Base-by-base conservation (phyloP, 768 basidiomycete species). In the Strobilomyces confusus region DNA sequence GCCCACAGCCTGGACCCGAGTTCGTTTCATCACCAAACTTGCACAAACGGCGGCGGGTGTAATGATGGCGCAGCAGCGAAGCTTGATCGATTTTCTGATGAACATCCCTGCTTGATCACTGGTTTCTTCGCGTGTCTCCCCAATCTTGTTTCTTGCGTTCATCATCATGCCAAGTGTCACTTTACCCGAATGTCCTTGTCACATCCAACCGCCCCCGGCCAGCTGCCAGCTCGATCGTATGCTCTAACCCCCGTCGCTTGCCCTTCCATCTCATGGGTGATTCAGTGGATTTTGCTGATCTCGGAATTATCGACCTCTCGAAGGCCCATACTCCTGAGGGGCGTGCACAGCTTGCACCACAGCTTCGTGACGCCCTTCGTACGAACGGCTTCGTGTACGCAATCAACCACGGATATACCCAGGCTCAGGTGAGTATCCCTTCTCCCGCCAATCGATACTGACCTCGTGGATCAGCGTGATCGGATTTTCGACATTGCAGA, bases 301-400 rank as follows among this genome's bases (percentile, higher is more conserved):
- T 85, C 5, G 69, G 77, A 0, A 69, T 78, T 50, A 75, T 84
- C 44, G 80, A 84, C 56, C 61, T 84, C 14, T 72, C 80, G 1
- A 69, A 74, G 37, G 72, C 68, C 0, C 44, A 53, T 8, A 77
- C 74, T 6, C 62, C 66, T 1, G 73, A 80, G 55, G 79, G 73
- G 7, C 72, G 76, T 1, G 60, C 63, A 0, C 68, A 65, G 29
- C 69, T 83, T 2, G 75, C 75, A 1, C 45, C 61, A 7, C 70
- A 78, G 56, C 73, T 78, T 9, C 65, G 72, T 9, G 71, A 78
- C 45, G 80, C 81, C 15, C 74, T 83, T 69, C 66, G 63, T 45
- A 68, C 62, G 3, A 61, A 69, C 47, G 73, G 75, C 5, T 78
- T 78, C 58, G 61, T 75, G 63, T 72, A 72, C 9, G 73, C 72